phyloP scores from a whole-genome alignment of 257 asterid species.

The Plantago elongata region DNA sequence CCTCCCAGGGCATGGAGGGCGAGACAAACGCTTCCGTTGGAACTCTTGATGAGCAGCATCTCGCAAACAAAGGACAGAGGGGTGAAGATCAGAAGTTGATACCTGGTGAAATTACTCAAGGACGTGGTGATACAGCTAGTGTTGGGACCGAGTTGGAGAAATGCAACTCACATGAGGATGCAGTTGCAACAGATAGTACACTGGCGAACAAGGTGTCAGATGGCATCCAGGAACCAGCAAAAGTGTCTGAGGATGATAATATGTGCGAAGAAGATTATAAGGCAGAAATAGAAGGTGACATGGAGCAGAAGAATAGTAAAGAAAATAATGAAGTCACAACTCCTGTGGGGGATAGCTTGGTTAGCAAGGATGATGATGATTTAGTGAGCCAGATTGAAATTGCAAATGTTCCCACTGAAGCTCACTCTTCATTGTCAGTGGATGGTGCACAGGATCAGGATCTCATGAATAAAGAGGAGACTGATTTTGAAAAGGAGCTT shows the following conservation, averaged over 20 bases:
- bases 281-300: slow-evolving; percentile 28
- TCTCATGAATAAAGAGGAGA: slow-evolving; percentile 32
- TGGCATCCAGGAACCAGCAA: slow-evolving; percentile 33
- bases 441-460: slow-evolving; percentile 42
- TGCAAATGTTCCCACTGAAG: slow-evolving; percentile 59
- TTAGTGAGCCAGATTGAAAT: slow-evolving; percentile 54
- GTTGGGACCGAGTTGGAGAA: slow-evolving; percentile 35
- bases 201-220: slow-evolving; percentile 28
- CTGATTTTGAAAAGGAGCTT: slow-evolving; percentile 27
- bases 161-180: slow-evolving; percentile 35
- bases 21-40: slow-evolving; percentile 38
- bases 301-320: slow-evolving; percentile 27
- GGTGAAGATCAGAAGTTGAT: slow-evolving; percentile 32
- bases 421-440: slow-evolving; percentile 54
- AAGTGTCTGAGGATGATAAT: slow-evolving; percentile 33
- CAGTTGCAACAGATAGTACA: slow-evolving; percentile 29
- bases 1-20: slow-evolving; percentile 34
- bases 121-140: slow-evolving; percentile 28
- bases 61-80: slow-evolving; percentile 31
- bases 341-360: slow-evolving; percentile 28
- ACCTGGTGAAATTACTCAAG: slow-evolving; percentile 35
- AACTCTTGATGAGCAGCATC: slow-evolving; percentile 3
- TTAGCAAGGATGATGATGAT: slow-evolving; percentile 35
- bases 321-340: slow-evolving; percentile 30
- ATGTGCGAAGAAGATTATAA: slow-evolving; percentile 30